Evolutionary conservation across 495 filamentous ascomycete genomes (phyloP), one percentile per base, ranked within the genome.

Genomic region (Hyaloscypha finlandica): DNA sequence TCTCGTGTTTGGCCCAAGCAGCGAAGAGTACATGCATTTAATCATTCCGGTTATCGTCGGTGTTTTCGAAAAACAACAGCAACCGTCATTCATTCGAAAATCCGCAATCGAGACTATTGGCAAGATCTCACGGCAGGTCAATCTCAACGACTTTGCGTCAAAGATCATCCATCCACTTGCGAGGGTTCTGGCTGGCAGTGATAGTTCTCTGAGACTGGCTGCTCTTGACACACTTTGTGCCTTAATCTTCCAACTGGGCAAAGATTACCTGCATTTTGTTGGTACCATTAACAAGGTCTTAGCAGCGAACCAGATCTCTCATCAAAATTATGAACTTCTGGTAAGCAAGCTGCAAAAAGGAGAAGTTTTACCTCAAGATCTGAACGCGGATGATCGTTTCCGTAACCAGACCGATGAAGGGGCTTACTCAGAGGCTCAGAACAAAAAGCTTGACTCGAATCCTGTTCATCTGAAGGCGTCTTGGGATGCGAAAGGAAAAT

Each of bases 21-120:
- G 89, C 19, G 95, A 98, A 75, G 94, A 97, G 75, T 97, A 98
- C 77, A 98, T 99, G 95, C 95, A 98, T 77, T 83, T 99, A 33
- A 98, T 99, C 70, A 93, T 99, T 42, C 95, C 95, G 8, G 90
- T 94, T n/a, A 90, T 99, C 66, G 92, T 99, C 20, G 86, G 89
- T 19, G 86, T 96, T 62, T 97, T 97, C 73, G 92, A 98, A 71
- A 94, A 90, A 66, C 84, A 87, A 22, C 87, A 89, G 45, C 89
- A 95, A 67, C 92, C 92, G 6, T 79, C 84, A 11, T 86, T 87
- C 66, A 84, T 96, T 51, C 89, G 93, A 35, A 94, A 93, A 75
- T 86, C 86, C 33, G 93, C 94, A 12, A 97, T 99, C 72, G 95
- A 99, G 68, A 97, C 94, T 0, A 84, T 99, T 59, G 94, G 92